Evolutionary conservation across 345 rosid species (phyloP).

Genomic region (Euphorbia lathyris): DNA sequence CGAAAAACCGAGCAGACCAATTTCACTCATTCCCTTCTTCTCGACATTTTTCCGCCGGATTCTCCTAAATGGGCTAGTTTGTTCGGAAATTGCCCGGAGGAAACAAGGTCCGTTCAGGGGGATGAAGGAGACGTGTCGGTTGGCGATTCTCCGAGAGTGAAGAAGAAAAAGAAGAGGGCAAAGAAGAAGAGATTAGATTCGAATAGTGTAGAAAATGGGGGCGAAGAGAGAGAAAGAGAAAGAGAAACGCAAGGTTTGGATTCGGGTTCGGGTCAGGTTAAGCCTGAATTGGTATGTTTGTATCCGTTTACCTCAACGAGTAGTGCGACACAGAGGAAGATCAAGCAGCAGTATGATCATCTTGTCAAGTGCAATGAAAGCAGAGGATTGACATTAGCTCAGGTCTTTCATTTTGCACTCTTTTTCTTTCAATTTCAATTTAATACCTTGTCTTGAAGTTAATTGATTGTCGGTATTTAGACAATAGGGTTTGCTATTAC

Average conservation of each 20-base stretch:
- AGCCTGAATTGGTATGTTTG: conserved; percentile 63
- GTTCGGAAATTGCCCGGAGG: conserved; percentile 13
- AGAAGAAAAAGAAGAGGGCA: conserved; percentile 35
- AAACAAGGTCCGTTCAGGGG: conserved; percentile 18
- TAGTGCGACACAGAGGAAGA: conserved; percentile 93
- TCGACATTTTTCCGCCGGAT: conserved; percentile 49
- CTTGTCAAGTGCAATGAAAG: conserved; percentile 65
- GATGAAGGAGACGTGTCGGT: conserved; percentile 17
- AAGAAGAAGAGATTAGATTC: conserved; percentile 51
- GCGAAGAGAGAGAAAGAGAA: conserved; percentile 26
- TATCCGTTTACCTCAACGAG: conserved; percentile 78
- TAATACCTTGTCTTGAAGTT: background rate
- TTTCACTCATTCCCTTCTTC: conserved; percentile 43
- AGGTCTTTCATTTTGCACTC: conserved; percentile 40
- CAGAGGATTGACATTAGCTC: conserved; percentile 70
- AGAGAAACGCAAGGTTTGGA: conserved; percentile 26
- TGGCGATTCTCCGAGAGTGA: conserved; percentile 10
- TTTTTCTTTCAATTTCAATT: background rate
- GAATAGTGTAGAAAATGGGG: conserved; percentile 31
- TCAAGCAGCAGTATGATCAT: conserved; percentile 80
- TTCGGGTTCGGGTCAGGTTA: conserved; percentile 32
- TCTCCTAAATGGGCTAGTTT: conserved; percentile 35
- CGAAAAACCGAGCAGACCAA: conserved; percentile 32
- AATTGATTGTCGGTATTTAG: background rate
- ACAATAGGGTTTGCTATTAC: background rate